phyloP scores from a whole-genome alignment of 2,329 filamentous ascomycete species.

The Juglanconis sp. region DNA sequence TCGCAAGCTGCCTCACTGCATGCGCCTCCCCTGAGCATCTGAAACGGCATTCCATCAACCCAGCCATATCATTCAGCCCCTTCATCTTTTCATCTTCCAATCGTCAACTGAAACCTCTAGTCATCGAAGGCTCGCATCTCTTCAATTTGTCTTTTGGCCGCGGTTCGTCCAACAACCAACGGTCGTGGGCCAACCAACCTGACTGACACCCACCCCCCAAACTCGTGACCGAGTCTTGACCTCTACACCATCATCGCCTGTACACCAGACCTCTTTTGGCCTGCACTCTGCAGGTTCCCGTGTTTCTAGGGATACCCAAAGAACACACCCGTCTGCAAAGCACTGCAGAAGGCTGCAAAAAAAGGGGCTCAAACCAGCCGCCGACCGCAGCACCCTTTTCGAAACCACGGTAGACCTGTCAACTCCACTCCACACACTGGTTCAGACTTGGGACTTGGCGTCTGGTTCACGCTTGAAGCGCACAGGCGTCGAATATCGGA shows the following conservation, averaged over 20 bases:
- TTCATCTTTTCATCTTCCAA: neutral
- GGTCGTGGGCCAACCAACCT: neutral
- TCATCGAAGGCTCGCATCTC: neutral
- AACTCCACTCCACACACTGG: neutral
- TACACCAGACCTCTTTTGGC: too few relatives aligned
- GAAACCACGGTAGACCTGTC: conserved; percentile 1
- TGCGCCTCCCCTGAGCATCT: conserved; percentile 19
- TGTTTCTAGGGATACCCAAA: neutral
- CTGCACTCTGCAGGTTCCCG: too few relatives aligned
- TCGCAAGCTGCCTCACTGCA: neutral
- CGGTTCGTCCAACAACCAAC: neutral
- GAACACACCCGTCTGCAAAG: neutral
- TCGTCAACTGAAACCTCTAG: conserved; percentile 1
- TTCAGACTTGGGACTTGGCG: neutral
- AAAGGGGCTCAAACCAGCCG: conserved; percentile 17
- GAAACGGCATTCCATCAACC: conserved; percentile 13
- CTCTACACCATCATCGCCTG: too few relatives aligned
- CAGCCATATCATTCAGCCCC: conserved; percentile 9
- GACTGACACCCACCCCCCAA: neutral
- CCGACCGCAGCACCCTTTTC: conserved; percentile 14
- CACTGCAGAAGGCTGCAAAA: neutral
- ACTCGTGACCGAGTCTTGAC: neutral
- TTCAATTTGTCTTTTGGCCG: neutral
- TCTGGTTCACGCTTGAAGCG: neutral
- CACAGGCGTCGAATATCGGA: neutral